phyloP scores from a whole-genome alignment of 306 rosid species.

The Quercus dentata region DNA sequence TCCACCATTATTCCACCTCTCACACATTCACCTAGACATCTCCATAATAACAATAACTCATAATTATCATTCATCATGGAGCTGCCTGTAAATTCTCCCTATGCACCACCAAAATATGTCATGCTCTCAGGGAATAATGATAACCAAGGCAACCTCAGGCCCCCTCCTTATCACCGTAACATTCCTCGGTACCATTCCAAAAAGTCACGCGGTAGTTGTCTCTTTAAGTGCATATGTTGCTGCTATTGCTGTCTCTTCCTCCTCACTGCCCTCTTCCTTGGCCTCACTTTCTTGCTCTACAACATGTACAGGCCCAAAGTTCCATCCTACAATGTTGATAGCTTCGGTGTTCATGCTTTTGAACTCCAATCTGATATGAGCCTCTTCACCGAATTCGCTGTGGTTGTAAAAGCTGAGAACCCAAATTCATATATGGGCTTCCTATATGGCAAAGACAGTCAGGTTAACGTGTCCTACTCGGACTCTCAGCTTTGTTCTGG shows the following conservation, averaged over 20 bases:
- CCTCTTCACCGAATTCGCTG: constrained; percentile 19
- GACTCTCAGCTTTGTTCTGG: constrained; percentile 28
- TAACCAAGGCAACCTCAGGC: constrained; percentile 11
- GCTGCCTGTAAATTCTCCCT: neutral
- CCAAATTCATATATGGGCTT: constrained; percentile 39
- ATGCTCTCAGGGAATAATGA: constrained; percentile 11
- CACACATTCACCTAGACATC: neutral
- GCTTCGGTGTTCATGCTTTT: constrained; percentile 24
- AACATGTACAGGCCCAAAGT: constrained; percentile 16
- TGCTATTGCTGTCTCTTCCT: constrained; percentile 32
- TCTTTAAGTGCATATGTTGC: constrained; percentile 24
- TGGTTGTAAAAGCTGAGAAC: constrained; percentile 37
- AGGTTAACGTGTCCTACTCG: constrained; percentile 24
- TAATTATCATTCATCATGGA: constrained; percentile 12
- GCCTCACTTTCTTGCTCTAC: neutral
- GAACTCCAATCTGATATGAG: neutral
- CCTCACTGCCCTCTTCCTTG: constrained; percentile 11
- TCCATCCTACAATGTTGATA: constrained; percentile 35
- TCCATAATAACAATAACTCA: neutral
- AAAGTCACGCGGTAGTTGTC: neutral
- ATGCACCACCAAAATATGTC: constrained; percentile 15
- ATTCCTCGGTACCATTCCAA: constrained; percentile 1
- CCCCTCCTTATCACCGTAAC: constrained; percentile 18
- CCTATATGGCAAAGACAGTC: constrained; percentile 22
- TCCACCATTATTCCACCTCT: neutral